Conservation (phyloP, 164 flowering plant genomes). For the Aristolochia californica region DNA sequence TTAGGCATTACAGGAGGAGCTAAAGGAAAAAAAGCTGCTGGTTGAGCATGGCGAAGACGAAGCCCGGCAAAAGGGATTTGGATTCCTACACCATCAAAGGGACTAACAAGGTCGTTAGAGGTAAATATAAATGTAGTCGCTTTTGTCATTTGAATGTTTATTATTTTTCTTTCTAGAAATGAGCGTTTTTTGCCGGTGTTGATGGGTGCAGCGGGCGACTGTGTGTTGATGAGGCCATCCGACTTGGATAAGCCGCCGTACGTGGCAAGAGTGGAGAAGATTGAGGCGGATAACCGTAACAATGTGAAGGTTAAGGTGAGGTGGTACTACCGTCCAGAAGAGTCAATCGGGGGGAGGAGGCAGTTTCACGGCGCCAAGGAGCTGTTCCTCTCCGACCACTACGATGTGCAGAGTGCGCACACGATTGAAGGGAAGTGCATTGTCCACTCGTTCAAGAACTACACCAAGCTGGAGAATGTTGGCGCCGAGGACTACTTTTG, state of each 20-base stretch:
- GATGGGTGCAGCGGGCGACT: constrained; percentile 37
- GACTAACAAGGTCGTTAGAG: constrained; percentile 46
- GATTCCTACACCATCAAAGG: constrained; percentile 53
- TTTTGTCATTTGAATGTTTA: neutral
- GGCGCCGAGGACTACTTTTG: constrained; percentile 57
- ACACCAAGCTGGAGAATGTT: constrained; percentile 54
- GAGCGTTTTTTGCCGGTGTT: neutral
- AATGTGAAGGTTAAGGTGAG: constrained; percentile 46
- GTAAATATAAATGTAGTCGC: constrained; percentile 11
- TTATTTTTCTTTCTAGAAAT: too few relatives aligned
- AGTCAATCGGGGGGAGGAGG: constrained; percentile 48
- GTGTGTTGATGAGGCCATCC: constrained; percentile 53
- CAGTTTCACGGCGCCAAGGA: constrained; percentile 66
- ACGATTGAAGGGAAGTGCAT: constrained; percentile 60
- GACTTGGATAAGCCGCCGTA: constrained; percentile 47
- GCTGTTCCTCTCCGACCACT: constrained; percentile 52
- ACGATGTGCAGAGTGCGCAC: constrained; percentile 53
- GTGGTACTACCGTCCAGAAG: constrained; percentile 66
- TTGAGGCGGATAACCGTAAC: constrained; percentile 37
- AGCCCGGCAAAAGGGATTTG: constrained; percentile 40
- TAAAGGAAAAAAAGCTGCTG: too few relatives aligned
- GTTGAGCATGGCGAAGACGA: constrained; percentile 39
- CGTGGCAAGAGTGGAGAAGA: constrained; percentile 50
- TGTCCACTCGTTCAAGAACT: constrained; percentile 52
- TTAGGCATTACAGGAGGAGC: too few relatives aligned